Evolutionary conservation across 192 early-diverging fungal genomes (phyloP).

Genomic region (Coemansia nantahalensis): DNA sequence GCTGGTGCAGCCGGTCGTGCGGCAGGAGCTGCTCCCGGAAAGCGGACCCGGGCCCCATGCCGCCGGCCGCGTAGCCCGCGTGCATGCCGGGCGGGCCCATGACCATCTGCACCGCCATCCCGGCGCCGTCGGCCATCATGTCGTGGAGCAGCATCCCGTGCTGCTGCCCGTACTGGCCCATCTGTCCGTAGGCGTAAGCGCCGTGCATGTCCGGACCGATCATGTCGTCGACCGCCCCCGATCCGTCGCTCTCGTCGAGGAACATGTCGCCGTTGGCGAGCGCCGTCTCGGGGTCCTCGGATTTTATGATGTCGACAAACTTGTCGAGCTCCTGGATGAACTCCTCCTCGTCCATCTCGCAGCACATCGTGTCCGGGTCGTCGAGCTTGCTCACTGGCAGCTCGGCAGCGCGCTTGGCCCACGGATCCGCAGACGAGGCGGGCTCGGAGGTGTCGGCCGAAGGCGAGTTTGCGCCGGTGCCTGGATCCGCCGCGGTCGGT

Average conservation of each 20-base stretch:
- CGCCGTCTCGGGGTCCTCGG: conserved; percentile 43
- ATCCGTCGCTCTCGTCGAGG: conserved; percentile 47
- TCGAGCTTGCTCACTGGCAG: conserved; percentile 51
- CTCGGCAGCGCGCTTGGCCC: conserved; percentile 11
- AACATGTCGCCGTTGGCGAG: conserved; percentile 44
- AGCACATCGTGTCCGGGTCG: conserved; percentile 36
- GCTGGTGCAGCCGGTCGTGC: background rate
- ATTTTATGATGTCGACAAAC: conserved; percentile 50
- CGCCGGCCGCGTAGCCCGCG: conserved; percentile 17
- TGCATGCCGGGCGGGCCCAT: conserved; percentile 49
- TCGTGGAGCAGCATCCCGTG: conserved; percentile 30
- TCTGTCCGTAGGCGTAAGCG: conserved; percentile 31
- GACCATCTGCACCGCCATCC: conserved; percentile 26
- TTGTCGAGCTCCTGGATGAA: conserved; percentile 55
- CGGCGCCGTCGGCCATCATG: conserved; percentile 22
- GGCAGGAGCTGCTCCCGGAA: conserved; percentile 3
- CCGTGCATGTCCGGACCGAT: conserved; percentile 18
- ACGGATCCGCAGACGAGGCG: background rate
- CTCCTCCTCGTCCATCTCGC: conserved; percentile 53
- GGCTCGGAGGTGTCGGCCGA: no score
- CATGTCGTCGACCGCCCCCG: conserved; percentile 32
- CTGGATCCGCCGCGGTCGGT: no score
- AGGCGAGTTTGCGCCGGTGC: no score
- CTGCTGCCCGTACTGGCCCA: conserved; percentile 19
- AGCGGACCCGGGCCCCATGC: conserved; percentile 18